Percentiles rank a stretch among this genome's conserved stretches.
These are phyloP conservation scores for Kluyveromyces siamensis DNA, from an alignment of 805 yeast species.

Conservation along the genomic window DNA sequence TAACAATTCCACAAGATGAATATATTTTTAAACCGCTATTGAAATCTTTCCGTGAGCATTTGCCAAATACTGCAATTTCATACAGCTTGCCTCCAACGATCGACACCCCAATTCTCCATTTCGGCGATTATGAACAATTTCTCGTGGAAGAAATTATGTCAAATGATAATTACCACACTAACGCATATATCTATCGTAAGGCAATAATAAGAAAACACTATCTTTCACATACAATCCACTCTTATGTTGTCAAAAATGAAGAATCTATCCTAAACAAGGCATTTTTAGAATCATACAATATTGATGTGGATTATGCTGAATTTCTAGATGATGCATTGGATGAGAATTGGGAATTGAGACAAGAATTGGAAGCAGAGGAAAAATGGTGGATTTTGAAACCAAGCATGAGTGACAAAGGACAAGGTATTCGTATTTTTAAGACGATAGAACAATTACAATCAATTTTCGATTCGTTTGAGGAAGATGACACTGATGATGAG, in stretches of 20 bases:
- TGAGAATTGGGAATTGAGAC: conserved; percentile 81
- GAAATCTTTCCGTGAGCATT: conserved; percentile 21
- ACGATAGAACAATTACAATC: conserved; percentile 72
- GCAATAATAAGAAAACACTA: conserved; percentile 88
- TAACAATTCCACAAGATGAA: conserved; percentile 30
- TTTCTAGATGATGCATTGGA: conserved; percentile 89
- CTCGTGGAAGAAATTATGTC: conserved; percentile 55
- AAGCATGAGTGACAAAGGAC: conserved; percentile 95
- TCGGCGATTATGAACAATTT: conserved; percentile 83
- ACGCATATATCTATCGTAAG: conserved; percentile 81
- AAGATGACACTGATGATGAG: conserved; percentile 53
- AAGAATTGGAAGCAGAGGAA: conserved; percentile 47
- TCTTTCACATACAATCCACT: conserved; percentile 73
- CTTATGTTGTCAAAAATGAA: conserved; percentile 68
- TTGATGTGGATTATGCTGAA: conserved; percentile 93
- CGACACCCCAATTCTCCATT: conserved; percentile 44
- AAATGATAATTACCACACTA: conserved; percentile 44
- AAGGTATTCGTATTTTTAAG: conserved; percentile 80
- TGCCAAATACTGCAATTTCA: conserved; percentile 29
- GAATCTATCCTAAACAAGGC: conserved; percentile 47
- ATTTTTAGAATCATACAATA: conserved; percentile 64
- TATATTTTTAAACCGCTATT: conserved; percentile 35
- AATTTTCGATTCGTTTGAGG: conserved; percentile 82
- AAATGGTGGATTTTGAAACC: conserved; percentile 89
- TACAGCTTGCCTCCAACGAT: neutral